Conservation (phyloP, 371 early-diverging fungal species). For the Apophysomyces ossiformis region DNA sequence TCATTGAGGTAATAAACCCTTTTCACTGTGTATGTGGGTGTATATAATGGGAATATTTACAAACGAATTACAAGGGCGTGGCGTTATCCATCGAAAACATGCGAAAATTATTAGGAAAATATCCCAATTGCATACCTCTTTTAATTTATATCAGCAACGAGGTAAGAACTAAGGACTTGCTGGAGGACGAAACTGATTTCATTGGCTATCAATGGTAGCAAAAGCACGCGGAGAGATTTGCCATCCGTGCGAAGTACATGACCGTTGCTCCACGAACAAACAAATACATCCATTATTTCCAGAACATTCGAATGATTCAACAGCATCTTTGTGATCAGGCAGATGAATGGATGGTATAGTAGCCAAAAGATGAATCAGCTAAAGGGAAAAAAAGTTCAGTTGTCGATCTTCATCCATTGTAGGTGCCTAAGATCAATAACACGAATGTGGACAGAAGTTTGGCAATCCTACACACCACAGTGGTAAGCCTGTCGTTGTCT, state of each 20-base stretch:
- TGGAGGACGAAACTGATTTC: background rate
- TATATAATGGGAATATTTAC: background rate
- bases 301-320: conserved; percentile 46
- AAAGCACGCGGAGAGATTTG: conserved; percentile 47
- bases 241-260: conserved; percentile 52
- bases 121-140: conserved; percentile 43
- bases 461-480: conserved; percentile 40
- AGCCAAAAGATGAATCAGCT: background rate
- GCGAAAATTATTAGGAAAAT: conserved; percentile 21
- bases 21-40: background rate
- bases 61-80: conserved; percentile 29
- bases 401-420: background rate
- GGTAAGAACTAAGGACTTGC: conserved; percentile 13
- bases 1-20: conserved; percentile 34
- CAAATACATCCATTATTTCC: conserved; percentile 45
- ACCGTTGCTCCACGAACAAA: conserved; percentile 42
- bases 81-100: conserved; percentile 44
- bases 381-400: background rate
- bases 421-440: conserved; percentile 46
- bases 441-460: conserved; percentile 45
- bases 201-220: conserved; percentile 18
- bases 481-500: conserved; percentile 22
- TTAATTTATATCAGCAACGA: conserved; percentile 43
- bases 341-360: conserved; percentile 31
- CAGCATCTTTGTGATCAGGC: conserved; percentile 37